A percentile compares a stretch with the other conserved stretches of the same genome.
phyloP scores from a whole-genome alignment of 2,329 filamentous ascomycete genomes.

The Bipolaris zeicola region DNA sequence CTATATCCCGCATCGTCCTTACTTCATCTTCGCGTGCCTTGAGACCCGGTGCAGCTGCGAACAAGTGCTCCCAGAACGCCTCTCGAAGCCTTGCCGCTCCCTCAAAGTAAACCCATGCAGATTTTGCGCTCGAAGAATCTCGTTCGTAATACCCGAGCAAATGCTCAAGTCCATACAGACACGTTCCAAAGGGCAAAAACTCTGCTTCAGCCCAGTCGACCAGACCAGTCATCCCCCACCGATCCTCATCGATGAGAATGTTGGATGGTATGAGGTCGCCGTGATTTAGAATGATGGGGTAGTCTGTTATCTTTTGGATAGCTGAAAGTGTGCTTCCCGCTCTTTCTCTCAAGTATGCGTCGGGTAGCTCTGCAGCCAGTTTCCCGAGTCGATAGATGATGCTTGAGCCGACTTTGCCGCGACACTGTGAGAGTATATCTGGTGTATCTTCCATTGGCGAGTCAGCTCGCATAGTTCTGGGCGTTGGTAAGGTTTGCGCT shows the following conservation, averaged over 20 bases:
- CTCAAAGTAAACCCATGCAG: constrained; percentile 50
- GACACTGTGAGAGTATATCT: constrained; percentile 24
- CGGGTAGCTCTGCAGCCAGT: constrained; percentile 34
- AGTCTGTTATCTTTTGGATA: constrained; percentile 54
- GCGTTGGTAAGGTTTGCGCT: neutral
- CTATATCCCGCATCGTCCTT: constrained; percentile 56
- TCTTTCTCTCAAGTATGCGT: constrained; percentile 20
- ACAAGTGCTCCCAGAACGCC: constrained; percentile 58
- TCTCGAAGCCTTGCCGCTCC: constrained; percentile 52
- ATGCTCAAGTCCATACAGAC: constrained; percentile 66
- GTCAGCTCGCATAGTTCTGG: constrained; percentile 20
- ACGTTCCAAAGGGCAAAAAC: constrained; percentile 63
- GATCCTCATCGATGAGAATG: constrained; percentile 57
- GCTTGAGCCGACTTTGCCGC: constrained; percentile 37
- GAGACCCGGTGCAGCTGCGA: constrained; percentile 46
- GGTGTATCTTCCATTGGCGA: constrained; percentile 22
- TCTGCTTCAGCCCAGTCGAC: constrained; percentile 71
- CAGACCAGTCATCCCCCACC: constrained; percentile 58
- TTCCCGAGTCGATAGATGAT: constrained; percentile 33
- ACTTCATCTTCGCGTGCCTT: constrained; percentile 45
- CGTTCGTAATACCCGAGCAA: constrained; percentile 57
- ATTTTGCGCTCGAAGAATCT: neutral
- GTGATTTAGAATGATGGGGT: constrained; percentile 65
- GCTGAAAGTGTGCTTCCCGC: constrained; percentile 20
- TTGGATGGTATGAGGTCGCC: constrained; percentile 66